These are phyloP conservation scores for Danielia reshetovae DNA, from an alignment of 805 yeast species.

Conservation along the genomic window DNA sequence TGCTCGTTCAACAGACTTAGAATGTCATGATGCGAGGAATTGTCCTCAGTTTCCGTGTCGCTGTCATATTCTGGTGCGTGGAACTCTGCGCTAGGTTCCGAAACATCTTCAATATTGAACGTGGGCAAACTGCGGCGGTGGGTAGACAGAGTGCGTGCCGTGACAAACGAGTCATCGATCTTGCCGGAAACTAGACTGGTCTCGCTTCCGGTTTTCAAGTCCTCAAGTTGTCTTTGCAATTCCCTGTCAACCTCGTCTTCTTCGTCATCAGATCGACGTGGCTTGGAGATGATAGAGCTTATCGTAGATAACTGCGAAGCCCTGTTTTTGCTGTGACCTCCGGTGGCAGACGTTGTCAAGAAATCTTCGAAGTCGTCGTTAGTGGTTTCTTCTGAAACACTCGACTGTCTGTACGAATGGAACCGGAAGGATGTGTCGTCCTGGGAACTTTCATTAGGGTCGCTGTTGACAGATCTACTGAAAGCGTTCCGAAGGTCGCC, in stretches of 20 bases:
- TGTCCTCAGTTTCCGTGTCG: no score
- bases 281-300: conserved; percentile 40
- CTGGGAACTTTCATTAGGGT: conserved; percentile 3
- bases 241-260: conserved; percentile 35
- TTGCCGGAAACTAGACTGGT: not conserved
- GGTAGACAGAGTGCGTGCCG: conserved; percentile 4
- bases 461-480: conserved; percentile 2
- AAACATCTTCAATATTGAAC: conserved; percentile 1
- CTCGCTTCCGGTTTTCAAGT: conserved; percentile 24
- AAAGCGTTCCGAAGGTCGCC: conserved; percentile 6
- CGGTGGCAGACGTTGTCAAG: conserved; percentile 13
- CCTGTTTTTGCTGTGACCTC: conserved; percentile 11
- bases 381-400: conserved; percentile 12
- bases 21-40: no score
- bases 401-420: conserved; percentile 4
- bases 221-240: conserved; percentile 35
- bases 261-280: conserved; percentile 23
- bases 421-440: conserved; percentile 7
- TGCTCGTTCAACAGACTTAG: no score
- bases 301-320: conserved; percentile 38
- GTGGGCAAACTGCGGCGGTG: not conserved
- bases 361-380: conserved; percentile 27
- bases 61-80: no score
- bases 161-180: conserved; percentile 8
- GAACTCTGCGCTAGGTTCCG: not conserved